A percentile compares a stretch with the other conserved stretches of the same genome.
phyloP scores from a whole-genome alignment of 768 basidiomycete species.

The Calocybe cyanea region DNA sequence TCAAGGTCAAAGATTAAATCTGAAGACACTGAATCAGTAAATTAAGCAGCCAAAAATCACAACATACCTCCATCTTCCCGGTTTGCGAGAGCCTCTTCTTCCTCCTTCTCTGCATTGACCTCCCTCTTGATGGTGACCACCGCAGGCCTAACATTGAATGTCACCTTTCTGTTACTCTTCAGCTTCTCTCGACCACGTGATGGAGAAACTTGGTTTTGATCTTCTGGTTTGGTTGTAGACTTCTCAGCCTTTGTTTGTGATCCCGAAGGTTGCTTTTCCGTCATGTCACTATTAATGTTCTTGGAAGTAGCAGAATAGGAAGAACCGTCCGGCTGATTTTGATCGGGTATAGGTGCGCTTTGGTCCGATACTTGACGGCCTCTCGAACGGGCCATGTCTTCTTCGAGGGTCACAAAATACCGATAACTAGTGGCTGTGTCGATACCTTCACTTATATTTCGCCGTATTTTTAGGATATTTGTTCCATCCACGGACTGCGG shows the following conservation, averaged over 20 bases:
- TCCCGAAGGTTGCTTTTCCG: conserved; percentile 16
- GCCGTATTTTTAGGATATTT: conserved; percentile 38
- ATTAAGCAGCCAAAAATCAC: conserved; percentile 2
- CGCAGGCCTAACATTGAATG: conserved; percentile 65
- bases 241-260: conserved; percentile 15
- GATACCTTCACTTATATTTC: conserved; percentile 34
- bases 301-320: conserved; percentile 13
- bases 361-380: conserved; percentile 19
- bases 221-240: conserved; percentile 16
- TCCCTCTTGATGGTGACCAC: conserved; percentile 44
- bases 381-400: conserved; percentile 35
- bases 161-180: conserved; percentile 58
- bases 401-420: conserved; percentile 40
- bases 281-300: conserved; percentile 18
- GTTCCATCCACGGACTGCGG: conserved; percentile 23
- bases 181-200: conserved; percentile 28
- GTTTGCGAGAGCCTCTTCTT: conserved; percentile 23
- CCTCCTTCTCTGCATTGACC: conserved; percentile 27
- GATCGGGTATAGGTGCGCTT: conserved; percentile 17
- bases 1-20: conserved; percentile 74
- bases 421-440: conserved; percentile 45
- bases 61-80: conserved; percentile 44
- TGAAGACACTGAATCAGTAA: conserved; percentile 23
- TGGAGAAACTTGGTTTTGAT: conserved; percentile 17
- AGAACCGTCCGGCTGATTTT: conserved; percentile 20